Base-by-base conservation (phyloP, 2,329 filamentous ascomycete genomes). In the Alternaria sp. region DNA sequence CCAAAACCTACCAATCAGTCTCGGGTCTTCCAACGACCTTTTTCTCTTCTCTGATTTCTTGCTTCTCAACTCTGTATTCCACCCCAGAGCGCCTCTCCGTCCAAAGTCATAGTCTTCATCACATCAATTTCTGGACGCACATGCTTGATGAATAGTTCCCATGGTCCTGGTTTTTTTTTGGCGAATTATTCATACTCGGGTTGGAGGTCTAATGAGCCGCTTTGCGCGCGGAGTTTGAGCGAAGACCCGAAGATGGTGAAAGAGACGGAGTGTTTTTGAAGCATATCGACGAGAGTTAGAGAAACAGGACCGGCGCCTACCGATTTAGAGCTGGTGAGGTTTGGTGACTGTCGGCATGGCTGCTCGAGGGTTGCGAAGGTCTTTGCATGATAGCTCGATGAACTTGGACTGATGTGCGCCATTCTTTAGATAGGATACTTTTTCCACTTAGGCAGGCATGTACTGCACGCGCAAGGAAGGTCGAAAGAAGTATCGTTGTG, bases 51-150 rank as follows among this genome's bases (percentile, higher is more conserved):
- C 56, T 65, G 3, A 78, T 71, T 6, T 84, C 75, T 31, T 80
- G 71, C 54, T 84, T 68, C 37, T 71, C 63, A 4, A 17, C 14
- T 0, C 49, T 45, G 26, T 73, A 2, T 74, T 26, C 72, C 69
- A 37, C 74, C 70, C 69, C 68, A 74, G 2, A 70, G 37, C 0
- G 75, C 69, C 21, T 78, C 61, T 45, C 73, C 68, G 14, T 62
- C 52, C 4, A 77, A 48, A 63, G 83, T 80, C 10, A 81, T 75
- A 7, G 86, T 72, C 46, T 82, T 78, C 54, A 83, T 60, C 29
- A 80, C 80, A 54, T 86, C 83, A 54, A 81, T 80, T 60, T 86
- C 84, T 41, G 82, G 83, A 37, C 84, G 81, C 2, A 82, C 82
- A 51, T 81, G 61, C 59, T 80, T 76, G n/a, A 77, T 63, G 69